Evolutionary conservation across 176 grass and related monocot genomes (phyloP).

Genomic region (Juncus inflexus): DNA sequence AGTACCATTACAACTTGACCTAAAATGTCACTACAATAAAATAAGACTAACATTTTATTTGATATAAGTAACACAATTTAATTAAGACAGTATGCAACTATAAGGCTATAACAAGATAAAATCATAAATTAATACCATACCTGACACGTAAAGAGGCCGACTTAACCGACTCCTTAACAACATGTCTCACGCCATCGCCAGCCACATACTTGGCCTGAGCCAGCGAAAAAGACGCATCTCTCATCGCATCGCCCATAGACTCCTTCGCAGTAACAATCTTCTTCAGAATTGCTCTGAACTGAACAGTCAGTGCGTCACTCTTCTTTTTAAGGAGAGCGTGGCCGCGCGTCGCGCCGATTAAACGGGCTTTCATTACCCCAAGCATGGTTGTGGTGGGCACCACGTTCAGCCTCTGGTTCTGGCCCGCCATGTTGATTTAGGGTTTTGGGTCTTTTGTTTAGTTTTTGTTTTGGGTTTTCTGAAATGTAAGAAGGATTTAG

Average conservation of each 20-base stretch:
- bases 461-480: neutral
- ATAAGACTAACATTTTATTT: too few species aligned
- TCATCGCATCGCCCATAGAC: conserved; percentile 71
- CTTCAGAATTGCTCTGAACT: conserved; percentile 66
- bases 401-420: conserved; percentile 59
- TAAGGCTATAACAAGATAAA: too few species aligned
- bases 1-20: too few species aligned
- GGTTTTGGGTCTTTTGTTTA: neutral
- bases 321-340: conserved; percentile 93
- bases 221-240: conserved; percentile 59
- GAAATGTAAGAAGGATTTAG: neutral
- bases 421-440: conserved; percentile 41
- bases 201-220: conserved; percentile 67
- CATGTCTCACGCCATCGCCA: conserved; percentile 44
- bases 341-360: conserved; percentile 54
- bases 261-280: conserved; percentile 69
- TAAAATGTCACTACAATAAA: too few species aligned
- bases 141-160: conserved; percentile 49
- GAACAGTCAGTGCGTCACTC: conserved; percentile 65
- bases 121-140: neutral
- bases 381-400: conserved; percentile 79
- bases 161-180: conserved; percentile 52
- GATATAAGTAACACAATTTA: too few species aligned
- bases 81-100: too few species aligned
- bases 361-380: conserved; percentile 59